Conservation (phyloP, 441 rosid species). For the Bocquillonia castaneifolia region DNA sequence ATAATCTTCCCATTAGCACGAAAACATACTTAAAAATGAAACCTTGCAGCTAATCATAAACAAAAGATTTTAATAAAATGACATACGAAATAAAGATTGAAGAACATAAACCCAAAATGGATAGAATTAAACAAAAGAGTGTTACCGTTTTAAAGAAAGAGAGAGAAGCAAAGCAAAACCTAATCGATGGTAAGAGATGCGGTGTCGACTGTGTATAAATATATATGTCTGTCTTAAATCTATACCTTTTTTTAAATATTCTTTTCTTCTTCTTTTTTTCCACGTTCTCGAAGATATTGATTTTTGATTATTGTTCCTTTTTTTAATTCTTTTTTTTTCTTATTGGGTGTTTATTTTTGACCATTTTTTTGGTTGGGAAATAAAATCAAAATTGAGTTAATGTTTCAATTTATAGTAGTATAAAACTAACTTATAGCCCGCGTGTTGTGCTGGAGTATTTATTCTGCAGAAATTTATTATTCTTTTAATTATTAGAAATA, state of each 20-base stretch:
- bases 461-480: too few relatives aligned
- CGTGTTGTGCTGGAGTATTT: too few relatives aligned
- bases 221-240: not conserved
- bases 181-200: slow-evolving; percentile 10
- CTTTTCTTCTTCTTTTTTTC: not conserved
- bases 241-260: not conserved
- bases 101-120: not conserved
- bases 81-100: not conserved
- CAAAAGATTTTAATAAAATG: not conserved
- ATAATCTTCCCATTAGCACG: too few relatives aligned
- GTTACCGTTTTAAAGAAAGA: not conserved
- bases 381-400: not conserved
- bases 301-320: not conserved
- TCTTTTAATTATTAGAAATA: too few relatives aligned
- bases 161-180: not conserved
- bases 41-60: not conserved
- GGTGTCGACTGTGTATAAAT: not conserved
- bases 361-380: not conserved
- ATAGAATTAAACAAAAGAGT: slow-evolving; percentile 15
- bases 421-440: too few relatives aligned
- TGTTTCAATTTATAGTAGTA: too few relatives aligned
- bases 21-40: not conserved
- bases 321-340: not conserved
- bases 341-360: not conserved
- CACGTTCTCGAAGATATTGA: slow-evolving; percentile 6